phyloP scores from a whole-genome alignment of 805 yeast genomes.

The Dipodascopsis uninucleata region DNA sequence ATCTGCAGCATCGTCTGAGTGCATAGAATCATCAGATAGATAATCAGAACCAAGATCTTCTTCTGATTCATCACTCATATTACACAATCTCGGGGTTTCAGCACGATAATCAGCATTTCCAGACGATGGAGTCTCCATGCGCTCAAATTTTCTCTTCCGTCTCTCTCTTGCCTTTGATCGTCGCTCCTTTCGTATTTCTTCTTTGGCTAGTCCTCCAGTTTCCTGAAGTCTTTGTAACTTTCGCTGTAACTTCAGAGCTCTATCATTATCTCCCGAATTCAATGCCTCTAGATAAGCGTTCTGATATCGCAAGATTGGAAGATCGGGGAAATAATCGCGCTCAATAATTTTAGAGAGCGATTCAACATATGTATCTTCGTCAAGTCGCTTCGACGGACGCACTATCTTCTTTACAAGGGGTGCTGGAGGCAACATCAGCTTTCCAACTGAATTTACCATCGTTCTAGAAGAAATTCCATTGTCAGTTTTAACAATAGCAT shows the following conservation, averaged over 20 bases:
- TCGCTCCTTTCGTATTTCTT: neutral
- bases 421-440: slow-evolving; percentile 17
- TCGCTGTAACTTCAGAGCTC: slow-evolving; percentile 6
- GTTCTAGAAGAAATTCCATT: neutral
- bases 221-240: slow-evolving; percentile 11
- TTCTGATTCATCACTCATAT: too few species aligned
- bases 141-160: neutral
- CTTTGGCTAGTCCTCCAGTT: slow-evolving; percentile 13
- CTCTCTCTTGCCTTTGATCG: slow-evolving; percentile 1
- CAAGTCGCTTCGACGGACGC: slow-evolving; percentile 25
- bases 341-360: slow-evolving; percentile 29
- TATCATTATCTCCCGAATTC: slow-evolving; percentile 3
- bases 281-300: slow-evolving; percentile 21
- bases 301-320: slow-evolving; percentile 9
- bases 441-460: neutral
- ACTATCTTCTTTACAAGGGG: slow-evolving; percentile 6
- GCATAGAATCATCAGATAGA: too few species aligned
- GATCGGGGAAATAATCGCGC: slow-evolving; percentile 30
- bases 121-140: slow-evolving; percentile 7
- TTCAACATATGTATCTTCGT: slow-evolving; percentile 33
- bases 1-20: too few species aligned
- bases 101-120: slow-evolving; percentile 4
- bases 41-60: too few species aligned
- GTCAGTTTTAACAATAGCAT: neutral
- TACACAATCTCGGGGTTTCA: too few species aligned